Evolutionary conservation across 352 stramenopile species (phyloP).

Genomic region (Pythium brassicae): DNA sequence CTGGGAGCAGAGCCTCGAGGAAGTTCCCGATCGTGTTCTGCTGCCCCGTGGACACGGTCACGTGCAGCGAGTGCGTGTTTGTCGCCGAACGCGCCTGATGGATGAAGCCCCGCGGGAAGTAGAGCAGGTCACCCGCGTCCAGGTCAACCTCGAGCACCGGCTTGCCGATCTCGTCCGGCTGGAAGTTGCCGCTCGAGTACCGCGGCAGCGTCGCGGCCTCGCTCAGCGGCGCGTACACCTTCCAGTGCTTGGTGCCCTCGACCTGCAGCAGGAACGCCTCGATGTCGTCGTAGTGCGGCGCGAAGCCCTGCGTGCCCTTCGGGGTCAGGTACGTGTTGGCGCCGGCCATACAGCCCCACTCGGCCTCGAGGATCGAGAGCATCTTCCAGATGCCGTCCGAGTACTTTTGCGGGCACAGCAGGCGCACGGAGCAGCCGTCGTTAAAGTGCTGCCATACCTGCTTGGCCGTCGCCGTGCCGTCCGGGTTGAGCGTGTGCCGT

Average conservation of each 20-base stretch:
- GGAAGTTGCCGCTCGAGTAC: constrained; percentile 73
- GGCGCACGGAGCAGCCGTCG: constrained; percentile 86
- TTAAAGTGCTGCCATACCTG: constrained; percentile 79
- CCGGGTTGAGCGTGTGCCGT: constrained; percentile 65
- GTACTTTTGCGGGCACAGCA: constrained; percentile 94
- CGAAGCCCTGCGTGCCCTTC: constrained; percentile 92
- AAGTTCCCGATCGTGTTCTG: constrained; percentile 83
- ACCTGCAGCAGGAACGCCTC: constrained; percentile 94
- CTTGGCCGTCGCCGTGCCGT: constrained; percentile 47
- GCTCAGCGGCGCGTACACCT: constrained; percentile 74
- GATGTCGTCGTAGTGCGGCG: constrained; percentile 97
- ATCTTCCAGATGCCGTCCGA: constrained; percentile 82
- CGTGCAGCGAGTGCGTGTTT: constrained; percentile 77
- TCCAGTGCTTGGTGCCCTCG: constrained; percentile 93
- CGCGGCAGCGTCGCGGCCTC: constrained; percentile 54
- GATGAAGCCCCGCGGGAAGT: constrained; percentile 88
- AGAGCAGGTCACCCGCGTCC: constrained; percentile 85
- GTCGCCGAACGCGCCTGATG: constrained; percentile 70
- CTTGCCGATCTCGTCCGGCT: constrained; percentile 67
- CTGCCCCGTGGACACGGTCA: constrained; percentile 88
- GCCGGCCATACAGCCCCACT: constrained; percentile 94
- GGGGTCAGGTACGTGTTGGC: constrained; percentile 95
- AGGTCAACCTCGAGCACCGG: constrained; percentile 79
- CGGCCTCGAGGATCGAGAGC: constrained; percentile 90
- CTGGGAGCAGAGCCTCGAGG: constrained; percentile 54